These are phyloP conservation scores for Rhizopogon vesiculosus DNA, from an alignment of 768 basidiomycete genomes.

Conservation along the genomic window DNA sequence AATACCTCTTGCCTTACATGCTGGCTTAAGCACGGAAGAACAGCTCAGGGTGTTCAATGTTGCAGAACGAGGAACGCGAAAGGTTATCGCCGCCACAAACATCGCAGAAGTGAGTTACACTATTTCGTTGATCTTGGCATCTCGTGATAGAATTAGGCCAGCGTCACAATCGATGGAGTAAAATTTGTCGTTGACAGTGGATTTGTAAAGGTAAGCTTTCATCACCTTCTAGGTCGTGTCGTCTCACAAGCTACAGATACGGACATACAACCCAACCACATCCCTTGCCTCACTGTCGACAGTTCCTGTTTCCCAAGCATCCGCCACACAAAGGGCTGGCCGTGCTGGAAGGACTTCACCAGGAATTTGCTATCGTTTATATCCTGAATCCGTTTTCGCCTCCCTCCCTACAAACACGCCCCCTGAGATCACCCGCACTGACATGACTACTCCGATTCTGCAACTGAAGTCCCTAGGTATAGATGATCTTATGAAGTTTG, in stretches of 20 bases:
- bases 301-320: conserved; percentile 82
- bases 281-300: conserved; percentile 80
- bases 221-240: background rate
- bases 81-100: conserved; percentile 91
- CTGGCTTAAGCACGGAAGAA: conserved; percentile 84
- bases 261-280: conserved; percentile 85
- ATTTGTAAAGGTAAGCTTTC: conserved; percentile 76
- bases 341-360: conserved; percentile 92
- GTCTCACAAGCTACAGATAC: conserved; percentile 49
- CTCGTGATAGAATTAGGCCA: conserved; percentile 50
- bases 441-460: conserved; percentile 87
- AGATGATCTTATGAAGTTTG: conserved; percentile 92
- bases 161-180: conserved; percentile 94
- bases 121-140: background rate
- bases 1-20: conserved; percentile 74
- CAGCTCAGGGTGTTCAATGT: conserved; percentile 84
- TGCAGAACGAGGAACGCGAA: conserved; percentile 70
- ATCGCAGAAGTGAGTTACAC: conserved; percentile 76
- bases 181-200: conserved; percentile 93
- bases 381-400: conserved; percentile 58
- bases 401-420: conserved; percentile 66
- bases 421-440: conserved; percentile 88
- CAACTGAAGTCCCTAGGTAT: conserved; percentile 95
- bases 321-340: conserved; percentile 89
- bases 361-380: conserved; percentile 91